These are phyloP conservation scores for Narthecium ossifragum DNA, from an alignment of 106 monocot genomes.

Conservation along the genomic window DNA sequence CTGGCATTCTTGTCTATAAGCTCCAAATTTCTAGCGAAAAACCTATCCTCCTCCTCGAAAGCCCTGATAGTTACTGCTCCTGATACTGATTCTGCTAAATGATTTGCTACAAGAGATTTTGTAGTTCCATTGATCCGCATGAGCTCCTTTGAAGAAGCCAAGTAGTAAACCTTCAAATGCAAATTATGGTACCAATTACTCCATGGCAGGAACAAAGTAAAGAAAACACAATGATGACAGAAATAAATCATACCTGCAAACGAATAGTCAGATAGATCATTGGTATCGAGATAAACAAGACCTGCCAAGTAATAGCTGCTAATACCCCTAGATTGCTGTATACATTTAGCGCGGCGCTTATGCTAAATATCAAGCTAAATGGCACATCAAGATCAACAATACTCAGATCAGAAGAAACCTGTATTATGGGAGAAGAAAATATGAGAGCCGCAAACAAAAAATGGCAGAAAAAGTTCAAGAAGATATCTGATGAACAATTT, in stretches of 20 bases:
- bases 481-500: not conserved
- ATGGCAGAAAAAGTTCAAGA: not conserved
- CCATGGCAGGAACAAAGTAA: not conserved
- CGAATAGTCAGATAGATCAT: conserved; percentile 53
- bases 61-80: conserved; percentile 83
- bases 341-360: conserved; percentile 55
- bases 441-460: too few species aligned
- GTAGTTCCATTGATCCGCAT: conserved; percentile 98
- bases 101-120: conserved; percentile 82
- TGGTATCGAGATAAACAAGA: conserved; percentile 65
- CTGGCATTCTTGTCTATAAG: conserved; percentile 70
- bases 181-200: not conserved
- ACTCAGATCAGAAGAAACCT: conserved; percentile 93
- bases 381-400: conserved; percentile 94
- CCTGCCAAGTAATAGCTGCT: conserved; percentile 78
- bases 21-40: conserved; percentile 47
- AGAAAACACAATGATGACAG: not conserved
- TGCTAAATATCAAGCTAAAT: conserved; percentile 62
- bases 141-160: conserved; percentile 82
- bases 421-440: conserved; percentile 9
- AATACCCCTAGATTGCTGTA: conserved; percentile 78
- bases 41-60: conserved; percentile 65
- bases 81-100: conserved; percentile 81
- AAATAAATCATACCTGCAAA: conserved; percentile 51
- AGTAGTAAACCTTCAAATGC: conserved; percentile 60